These are phyloP conservation scores for Neonectria punicea DNA, from an alignment of 2,329 filamentous ascomycete species.

Conservation along the genomic window DNA sequence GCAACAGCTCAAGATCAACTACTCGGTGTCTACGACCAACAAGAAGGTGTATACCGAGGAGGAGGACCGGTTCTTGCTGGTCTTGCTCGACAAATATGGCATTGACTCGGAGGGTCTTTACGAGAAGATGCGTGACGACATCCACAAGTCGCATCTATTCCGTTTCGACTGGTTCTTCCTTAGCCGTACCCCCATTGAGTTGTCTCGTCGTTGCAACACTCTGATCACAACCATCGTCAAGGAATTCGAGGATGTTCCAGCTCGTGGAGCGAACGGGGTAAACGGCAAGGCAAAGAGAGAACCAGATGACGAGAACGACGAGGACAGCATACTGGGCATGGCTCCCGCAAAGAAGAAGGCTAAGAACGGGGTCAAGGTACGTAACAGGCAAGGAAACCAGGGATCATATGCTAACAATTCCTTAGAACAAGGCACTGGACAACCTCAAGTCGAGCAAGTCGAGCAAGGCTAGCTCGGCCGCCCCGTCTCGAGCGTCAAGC, in stretches of 20 bases:
- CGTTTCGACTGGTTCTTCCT: slow-evolving; percentile 99
- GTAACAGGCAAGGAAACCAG: background rate
- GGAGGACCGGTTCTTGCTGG: slow-evolving; percentile 93
- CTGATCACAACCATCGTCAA: slow-evolving; percentile 93
- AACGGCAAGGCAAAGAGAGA: slow-evolving; percentile 81
- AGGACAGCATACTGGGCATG: slow-evolving; percentile 81
- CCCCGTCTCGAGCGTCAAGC: slow-evolving; percentile 87
- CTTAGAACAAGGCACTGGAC: slow-evolving; percentile 92
- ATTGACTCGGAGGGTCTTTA: slow-evolving; percentile 91
- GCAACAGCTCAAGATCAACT: slow-evolving; percentile 98
- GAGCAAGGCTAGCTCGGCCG: slow-evolving; percentile 79
- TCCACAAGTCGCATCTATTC: slow-evolving; percentile 93
- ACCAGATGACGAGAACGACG: slow-evolving; percentile 83
- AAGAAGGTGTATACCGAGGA: slow-evolving; percentile 99
- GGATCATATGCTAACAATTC: slow-evolving; percentile 27
- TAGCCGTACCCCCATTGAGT: slow-evolving; percentile 90
- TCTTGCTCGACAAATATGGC: slow-evolving; percentile 91
- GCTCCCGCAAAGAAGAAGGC: slow-evolving; percentile 94
- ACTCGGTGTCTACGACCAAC: slow-evolving; percentile 98
- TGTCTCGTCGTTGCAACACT: slow-evolving; percentile 92
- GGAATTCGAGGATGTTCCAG: slow-evolving; percentile 82
- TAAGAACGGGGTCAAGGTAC: slow-evolving; percentile 88
- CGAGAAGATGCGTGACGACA: slow-evolving; percentile 96
- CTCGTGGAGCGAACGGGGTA: slow-evolving; percentile 65
- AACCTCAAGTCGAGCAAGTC: slow-evolving; percentile 87